Conservation (phyloP, 1,284 basidiomycete genomes). For the Cryptococcus sp. region DNA sequence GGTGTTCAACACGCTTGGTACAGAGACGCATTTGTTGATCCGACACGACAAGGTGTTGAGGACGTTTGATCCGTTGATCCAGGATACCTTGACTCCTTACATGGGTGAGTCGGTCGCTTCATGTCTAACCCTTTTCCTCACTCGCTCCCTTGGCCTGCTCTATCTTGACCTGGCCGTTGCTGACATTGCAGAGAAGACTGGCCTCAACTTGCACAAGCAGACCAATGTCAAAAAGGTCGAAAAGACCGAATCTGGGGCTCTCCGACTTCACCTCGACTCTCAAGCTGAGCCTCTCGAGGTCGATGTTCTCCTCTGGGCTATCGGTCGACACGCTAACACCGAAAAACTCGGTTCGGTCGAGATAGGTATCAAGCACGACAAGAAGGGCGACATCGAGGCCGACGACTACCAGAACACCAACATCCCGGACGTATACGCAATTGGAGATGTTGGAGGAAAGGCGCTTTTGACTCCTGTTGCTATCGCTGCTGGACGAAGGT, state of each 20-base stretch:
- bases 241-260: constrained; percentile 56
- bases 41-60: constrained; percentile 84
- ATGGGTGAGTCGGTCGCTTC: constrained; percentile 60
- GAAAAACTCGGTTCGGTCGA: constrained; percentile 71
- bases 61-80: constrained; percentile 83
- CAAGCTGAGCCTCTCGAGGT: constrained; percentile 73
- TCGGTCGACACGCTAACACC: constrained; percentile 81
- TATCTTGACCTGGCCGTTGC: neutral
- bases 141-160: neutral
- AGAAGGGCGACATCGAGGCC: constrained; percentile 75
- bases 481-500: constrained; percentile 85
- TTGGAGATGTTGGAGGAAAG: constrained; percentile 92
- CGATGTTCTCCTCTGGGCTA: constrained; percentile 88
- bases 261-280: constrained; percentile 63
- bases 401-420: constrained; percentile 87
- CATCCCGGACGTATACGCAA: constrained; percentile 67
- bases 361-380: constrained; percentile 67
- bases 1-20: constrained; percentile 76
- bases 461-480: constrained; percentile 94
- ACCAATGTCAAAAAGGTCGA: constrained; percentile 72
- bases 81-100: constrained; percentile 84
- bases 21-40: constrained; percentile 87
- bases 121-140: no score
- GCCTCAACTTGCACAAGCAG: constrained; percentile 76
- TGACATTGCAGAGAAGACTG: constrained; percentile 60